Evolutionary conservation across 768 basidiomycete genomes (phyloP).

Genomic region (Tricholoma terreum): DNA sequence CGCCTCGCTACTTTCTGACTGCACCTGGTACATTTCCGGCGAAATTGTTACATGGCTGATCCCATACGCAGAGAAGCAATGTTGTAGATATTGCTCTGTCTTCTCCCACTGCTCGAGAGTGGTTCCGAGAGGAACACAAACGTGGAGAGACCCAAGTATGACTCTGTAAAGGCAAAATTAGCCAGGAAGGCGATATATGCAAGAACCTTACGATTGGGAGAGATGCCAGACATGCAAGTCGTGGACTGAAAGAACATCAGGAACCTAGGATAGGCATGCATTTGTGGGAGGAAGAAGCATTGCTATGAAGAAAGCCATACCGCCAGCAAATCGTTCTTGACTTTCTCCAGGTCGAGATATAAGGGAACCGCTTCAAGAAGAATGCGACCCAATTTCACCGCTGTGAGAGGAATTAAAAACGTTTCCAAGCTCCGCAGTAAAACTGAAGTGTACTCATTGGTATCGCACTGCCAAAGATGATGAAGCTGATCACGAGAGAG

Average conservation of each 20-base stretch:
- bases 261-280: conserved; percentile 27
- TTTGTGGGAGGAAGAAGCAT: conserved; percentile 1
- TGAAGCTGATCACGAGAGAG: conserved; percentile 46
- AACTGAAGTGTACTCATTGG: conserved; percentile 42
- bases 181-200: not conserved
- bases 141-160: conserved; percentile 53
- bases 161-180: conserved; percentile 28
- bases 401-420: conserved; percentile 19
- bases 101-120: conserved; percentile 49
- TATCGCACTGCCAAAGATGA: conserved; percentile 52
- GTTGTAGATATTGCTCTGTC: conserved; percentile 45
- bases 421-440: not conserved
- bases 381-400: conserved; percentile 45
- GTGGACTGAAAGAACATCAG: conserved; percentile 45
- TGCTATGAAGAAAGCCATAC: conserved; percentile 24
- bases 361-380: conserved; percentile 51
- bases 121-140: conserved; percentile 46
- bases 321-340: conserved; percentile 45
- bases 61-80: conserved; percentile 51
- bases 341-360: conserved; percentile 46
- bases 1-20: conserved; percentile 29
- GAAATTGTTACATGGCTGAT: conserved; percentile 55
- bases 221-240: conserved; percentile 57
- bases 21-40: conserved; percentile 40
- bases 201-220: conserved; percentile 46